Conservation (phyloP, 176 grass and related monocot genomes). For the Aegilops speltoides region DNA sequence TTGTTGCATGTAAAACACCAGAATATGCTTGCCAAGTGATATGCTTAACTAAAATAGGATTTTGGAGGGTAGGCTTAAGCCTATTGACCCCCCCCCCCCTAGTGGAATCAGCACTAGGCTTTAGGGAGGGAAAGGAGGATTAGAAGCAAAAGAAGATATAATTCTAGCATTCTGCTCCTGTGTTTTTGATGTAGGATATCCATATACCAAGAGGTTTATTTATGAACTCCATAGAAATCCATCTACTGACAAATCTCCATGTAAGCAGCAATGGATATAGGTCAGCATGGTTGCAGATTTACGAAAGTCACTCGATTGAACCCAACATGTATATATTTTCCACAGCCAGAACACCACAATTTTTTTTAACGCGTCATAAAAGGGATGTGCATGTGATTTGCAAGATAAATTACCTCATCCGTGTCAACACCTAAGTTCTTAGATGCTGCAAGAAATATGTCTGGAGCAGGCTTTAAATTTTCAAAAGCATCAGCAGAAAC, state of each 20-base stretch:
- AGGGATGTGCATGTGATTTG: neutral
- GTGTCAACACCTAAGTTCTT: conserved; percentile 58
- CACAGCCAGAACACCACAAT: conserved; percentile 2
- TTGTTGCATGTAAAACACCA: too few species aligned
- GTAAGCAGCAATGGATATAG: conserved; percentile 5
- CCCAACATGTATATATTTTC: conserved; percentile 26
- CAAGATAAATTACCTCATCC: conserved; percentile 62
- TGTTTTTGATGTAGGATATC: conserved; percentile 17
- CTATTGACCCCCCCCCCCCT: too few species aligned
- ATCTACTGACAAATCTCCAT: conserved; percentile 5
- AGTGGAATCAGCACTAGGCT: neutral
- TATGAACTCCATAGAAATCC: neutral
- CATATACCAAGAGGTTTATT: conserved; percentile 14
- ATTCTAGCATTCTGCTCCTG: neutral
- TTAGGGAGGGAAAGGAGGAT: neutral
- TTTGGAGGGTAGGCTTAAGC: too few species aligned
- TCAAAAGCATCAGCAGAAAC: conserved; percentile 95
- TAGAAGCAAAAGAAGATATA: neutral
- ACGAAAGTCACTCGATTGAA: conserved; percentile 2
- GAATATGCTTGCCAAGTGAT: too few species aligned
- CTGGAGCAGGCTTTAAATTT: conserved; percentile 94
- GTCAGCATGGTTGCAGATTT: conserved; percentile 11
- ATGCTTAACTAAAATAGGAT: too few species aligned
- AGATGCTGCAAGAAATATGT: conserved; percentile 95
- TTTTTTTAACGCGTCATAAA: neutral